Conservation (phyloP, 1,284 basidiomycete species). For the Porphyrellus sp. region DNA sequence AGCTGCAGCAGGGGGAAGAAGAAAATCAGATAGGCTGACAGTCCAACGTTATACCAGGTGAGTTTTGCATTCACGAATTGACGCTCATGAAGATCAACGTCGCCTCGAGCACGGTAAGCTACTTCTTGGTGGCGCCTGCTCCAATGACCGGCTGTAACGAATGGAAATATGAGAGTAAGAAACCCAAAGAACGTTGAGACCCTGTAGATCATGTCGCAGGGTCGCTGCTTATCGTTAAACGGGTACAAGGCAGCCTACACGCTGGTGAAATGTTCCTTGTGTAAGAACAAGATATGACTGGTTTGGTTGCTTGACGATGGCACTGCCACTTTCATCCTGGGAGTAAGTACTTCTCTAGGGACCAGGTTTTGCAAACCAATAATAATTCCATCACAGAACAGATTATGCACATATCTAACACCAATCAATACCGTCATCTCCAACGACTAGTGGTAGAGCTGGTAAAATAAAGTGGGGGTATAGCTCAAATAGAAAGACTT, state of each 20-base stretch:
- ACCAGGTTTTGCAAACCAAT: not conserved
- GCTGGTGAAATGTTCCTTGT: not conserved
- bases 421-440: not conserved
- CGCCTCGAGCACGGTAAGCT: conserved; percentile 42
- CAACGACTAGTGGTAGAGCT: conserved; percentile 5
- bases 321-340: conserved; percentile 16
- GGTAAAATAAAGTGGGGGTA: conserved; percentile 32
- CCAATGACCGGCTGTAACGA: conserved; percentile 37
- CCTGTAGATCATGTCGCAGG: conserved; percentile 16
- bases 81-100: conserved; percentile 40
- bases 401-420: conserved; percentile 4
- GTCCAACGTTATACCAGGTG: conserved; percentile 56
- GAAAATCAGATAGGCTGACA: conserved; percentile 45
- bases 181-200: conserved; percentile 20
- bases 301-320: conserved; percentile 20
- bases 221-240: conserved; percentile 14
- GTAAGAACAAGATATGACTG: not conserved
- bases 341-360: no score
- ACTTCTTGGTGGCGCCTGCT: conserved; percentile 43
- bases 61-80: conserved; percentile 35
- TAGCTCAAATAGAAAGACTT: conserved; percentile 21
- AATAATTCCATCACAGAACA: not conserved
- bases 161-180: conserved; percentile 37
- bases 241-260: conserved; percentile 20
- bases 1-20: not conserved